Percentiles rank a stretch among this genome's conserved stretches.
phyloP scores from a whole-genome alignment of 768 basidiomycete genomes.

The Lactarius deliciosus region DNA sequence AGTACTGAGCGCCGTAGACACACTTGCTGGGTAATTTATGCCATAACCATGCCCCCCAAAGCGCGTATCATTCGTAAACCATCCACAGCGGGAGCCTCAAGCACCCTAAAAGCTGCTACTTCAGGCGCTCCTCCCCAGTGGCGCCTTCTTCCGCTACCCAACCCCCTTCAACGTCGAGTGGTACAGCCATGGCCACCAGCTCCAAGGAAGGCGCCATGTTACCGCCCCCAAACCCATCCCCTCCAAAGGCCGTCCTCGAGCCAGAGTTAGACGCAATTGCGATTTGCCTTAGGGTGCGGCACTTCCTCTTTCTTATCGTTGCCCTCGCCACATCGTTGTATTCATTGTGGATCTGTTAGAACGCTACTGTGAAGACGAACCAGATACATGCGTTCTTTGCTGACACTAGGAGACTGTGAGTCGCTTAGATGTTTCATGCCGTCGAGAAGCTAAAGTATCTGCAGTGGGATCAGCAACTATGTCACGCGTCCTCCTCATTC shows the following conservation, averaged over 20 bases:
- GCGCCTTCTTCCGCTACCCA: conserved; percentile 33
- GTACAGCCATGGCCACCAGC: not conserved
- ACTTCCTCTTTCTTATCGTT: not conserved
- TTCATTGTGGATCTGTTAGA: conserved; percentile 37
- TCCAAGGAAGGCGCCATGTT: conserved; percentile 45
- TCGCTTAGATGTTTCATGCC: conserved; percentile 12
- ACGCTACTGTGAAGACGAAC: conserved; percentile 66
- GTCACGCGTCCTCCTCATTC: conserved; percentile 63
- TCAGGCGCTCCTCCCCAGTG: conserved; percentile 25
- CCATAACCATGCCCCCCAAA: conserved; percentile 46
- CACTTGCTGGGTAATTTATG: conserved; percentile 5
- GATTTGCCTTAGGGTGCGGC: conserved; percentile 55
- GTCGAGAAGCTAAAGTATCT: not conserved
- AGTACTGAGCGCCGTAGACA: not conserved
- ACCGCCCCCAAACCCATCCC: conserved; percentile 50
- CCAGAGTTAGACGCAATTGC: conserved; percentile 63
- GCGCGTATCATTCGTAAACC: conserved; percentile 40
- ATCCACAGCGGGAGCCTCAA: conserved; percentile 22
- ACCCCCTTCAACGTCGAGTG: conserved; percentile 10
- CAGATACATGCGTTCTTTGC: conserved; percentile 70
- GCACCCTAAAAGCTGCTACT: conserved; percentile 11
- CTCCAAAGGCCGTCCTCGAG: conserved; percentile 49
- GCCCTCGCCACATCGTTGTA: not conserved
- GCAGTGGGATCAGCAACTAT: conserved; percentile 57
- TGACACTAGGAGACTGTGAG: conserved; percentile 64